phyloP scores from a whole-genome alignment of 768 basidiomycete species.

The Epithele typhae region DNA sequence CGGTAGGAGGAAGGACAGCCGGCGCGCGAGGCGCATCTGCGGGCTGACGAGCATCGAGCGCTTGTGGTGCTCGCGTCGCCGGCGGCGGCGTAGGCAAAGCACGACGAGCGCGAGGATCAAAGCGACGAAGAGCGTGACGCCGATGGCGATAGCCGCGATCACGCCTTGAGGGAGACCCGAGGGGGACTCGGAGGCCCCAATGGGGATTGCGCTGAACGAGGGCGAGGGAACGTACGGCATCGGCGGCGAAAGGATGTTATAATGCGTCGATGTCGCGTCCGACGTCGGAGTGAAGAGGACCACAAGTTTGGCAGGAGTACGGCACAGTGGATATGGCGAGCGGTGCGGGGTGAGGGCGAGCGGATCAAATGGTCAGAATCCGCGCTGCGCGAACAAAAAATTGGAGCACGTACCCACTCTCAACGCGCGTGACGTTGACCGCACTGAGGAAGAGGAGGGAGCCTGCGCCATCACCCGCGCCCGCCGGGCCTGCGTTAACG shows the following conservation, averaged over 20 bases:
- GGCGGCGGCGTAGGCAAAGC: conserved; percentile 30
- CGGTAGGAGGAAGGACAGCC: conserved; percentile 19
- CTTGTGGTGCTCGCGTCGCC: conserved; percentile 25
- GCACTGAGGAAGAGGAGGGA: conserved; percentile 37
- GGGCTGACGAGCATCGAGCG: conserved; percentile 25
- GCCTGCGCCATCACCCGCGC: conserved; percentile 24
- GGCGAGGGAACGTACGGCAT: conserved; percentile 9
- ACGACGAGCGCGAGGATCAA: conserved; percentile 37
- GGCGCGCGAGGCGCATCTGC: conserved; percentile 13
- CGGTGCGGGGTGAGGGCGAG: no score
- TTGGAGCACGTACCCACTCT: conserved; percentile 31
- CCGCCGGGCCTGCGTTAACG: conserved; percentile 45
- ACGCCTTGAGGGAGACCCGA: conserved; percentile 43
- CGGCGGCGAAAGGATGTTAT: background rate
- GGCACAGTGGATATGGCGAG: no score
- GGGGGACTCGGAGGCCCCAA: conserved; percentile 7
- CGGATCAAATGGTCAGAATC: background rate
- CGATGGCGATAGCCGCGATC: conserved; percentile 62
- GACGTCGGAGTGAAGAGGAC: conserved; percentile 2
- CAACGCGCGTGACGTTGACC: conserved; percentile 43
- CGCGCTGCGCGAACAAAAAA: background rate
- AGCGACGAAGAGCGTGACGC: conserved; percentile 47
- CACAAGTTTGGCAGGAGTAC: no score
- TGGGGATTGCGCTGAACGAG: conserved; percentile 11
- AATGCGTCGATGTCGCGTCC: no score